Evolutionary conservation across 2,329 filamentous ascomycete species (phyloP).

Genomic region (Sclerotiophoma versabilis): DNA sequence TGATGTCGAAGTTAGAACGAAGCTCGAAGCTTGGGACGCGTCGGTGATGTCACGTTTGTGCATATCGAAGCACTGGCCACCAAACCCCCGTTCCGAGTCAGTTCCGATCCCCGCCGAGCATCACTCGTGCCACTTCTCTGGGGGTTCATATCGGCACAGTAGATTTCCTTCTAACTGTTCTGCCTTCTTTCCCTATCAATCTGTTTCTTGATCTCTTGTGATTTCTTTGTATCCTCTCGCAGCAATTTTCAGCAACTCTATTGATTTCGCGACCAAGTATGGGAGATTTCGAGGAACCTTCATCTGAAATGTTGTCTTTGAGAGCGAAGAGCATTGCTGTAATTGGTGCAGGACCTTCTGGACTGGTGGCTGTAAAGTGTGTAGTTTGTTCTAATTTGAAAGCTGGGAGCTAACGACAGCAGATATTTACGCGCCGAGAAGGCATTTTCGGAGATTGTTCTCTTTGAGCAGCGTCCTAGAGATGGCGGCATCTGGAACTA

Average conservation of each 20-base stretch:
- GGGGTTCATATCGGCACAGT: conserved; percentile 1
- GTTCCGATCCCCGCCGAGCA: conserved; percentile 19
- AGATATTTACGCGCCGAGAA: conserved; percentile 77
- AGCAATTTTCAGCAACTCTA: no score
- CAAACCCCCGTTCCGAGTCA: conserved; percentile 22
- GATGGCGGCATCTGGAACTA: conserved; percentile 91
- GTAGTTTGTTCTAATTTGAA: background rate
- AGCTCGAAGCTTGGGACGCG: background rate
- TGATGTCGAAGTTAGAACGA: conserved; percentile 1
- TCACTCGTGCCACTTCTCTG: conserved; percentile 13
- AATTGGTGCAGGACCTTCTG: conserved; percentile 82
- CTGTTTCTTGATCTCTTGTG: background rate
- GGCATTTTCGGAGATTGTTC: conserved; percentile 71
- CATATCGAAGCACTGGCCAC: no score
- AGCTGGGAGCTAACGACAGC: background rate
- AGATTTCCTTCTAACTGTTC: background rate
- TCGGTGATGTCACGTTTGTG: conserved; percentile 18
- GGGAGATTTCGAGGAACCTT: conserved; percentile 10
- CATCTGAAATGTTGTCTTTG: conserved; percentile 27
- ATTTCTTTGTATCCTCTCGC: background rate
- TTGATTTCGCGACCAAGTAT: background rate
- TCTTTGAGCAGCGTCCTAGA: conserved; percentile 81
- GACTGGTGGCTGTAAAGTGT: conserved; percentile 77
- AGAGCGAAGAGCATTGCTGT: conserved; percentile 71
- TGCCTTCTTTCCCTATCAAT: background rate